A percentile compares a stretch with the other conserved stretches of the same genome.
Evolutionary conservation across 352 stramenopile species (phyloP).

Genomic region (Globisporangium polare): DNA sequence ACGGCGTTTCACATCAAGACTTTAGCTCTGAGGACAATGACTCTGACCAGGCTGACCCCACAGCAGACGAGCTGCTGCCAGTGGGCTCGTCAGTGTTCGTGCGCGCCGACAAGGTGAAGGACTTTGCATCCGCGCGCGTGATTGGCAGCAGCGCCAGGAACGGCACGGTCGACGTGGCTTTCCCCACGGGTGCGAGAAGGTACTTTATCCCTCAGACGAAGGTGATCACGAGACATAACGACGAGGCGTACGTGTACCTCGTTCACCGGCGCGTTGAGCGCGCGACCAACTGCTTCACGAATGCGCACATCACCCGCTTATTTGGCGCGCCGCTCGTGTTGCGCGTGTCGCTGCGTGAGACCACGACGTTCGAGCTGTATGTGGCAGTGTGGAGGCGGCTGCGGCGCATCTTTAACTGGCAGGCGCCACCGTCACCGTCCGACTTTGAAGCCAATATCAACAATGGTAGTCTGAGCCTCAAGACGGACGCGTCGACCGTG

Average conservation of each 20-base stretch:
- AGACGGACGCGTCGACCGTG: conserved; percentile 47
- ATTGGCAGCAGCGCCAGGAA: conserved; percentile 58
- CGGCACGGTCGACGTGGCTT: conserved; percentile 64
- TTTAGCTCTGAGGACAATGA: neutral
- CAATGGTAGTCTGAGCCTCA: conserved; percentile 6
- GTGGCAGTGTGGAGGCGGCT: conserved; percentile 74
- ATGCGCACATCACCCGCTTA: conserved; percentile 68
- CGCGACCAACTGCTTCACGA: conserved; percentile 76
- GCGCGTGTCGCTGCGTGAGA: conserved; percentile 55
- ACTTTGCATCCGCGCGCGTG: conserved; percentile 54
- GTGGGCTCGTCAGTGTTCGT: conserved; percentile 61
- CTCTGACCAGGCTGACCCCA: neutral
- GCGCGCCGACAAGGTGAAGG: conserved; percentile 58
- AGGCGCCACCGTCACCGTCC: conserved; percentile 33
- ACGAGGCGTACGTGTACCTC: conserved; percentile 71
- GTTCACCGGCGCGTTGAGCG: conserved; percentile 83
- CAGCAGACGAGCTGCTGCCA: conserved; percentile 22
- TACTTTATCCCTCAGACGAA: conserved; percentile 64
- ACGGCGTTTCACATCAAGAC: neutral
- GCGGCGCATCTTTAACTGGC: conserved; percentile 84
- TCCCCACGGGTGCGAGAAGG: conserved; percentile 47
- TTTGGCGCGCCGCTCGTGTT: conserved; percentile 79
- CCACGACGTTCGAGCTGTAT: conserved; percentile 74
- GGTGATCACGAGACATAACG: conserved; percentile 41
- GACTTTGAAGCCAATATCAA: conserved; percentile 19